Evolutionary conservation across 2,329 filamentous ascomycete genomes (phyloP).

Genomic region (Fusarium sp.): DNA sequence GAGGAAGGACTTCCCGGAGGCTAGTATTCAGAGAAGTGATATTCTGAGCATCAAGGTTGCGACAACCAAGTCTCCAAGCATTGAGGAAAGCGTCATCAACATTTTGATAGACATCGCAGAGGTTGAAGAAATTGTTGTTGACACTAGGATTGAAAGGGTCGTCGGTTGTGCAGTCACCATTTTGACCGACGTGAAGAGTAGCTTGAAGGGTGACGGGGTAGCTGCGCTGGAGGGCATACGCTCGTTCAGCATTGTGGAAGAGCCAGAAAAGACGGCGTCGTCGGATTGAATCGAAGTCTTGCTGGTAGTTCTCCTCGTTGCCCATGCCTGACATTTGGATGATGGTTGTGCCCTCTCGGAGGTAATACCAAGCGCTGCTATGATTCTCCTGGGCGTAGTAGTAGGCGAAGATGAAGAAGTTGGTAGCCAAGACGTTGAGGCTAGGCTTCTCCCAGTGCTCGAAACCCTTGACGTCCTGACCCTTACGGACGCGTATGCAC

Average conservation of each 20-base stretch:
- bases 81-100: constrained; percentile 74
- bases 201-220: constrained; percentile 77
- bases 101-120: constrained; percentile 72
- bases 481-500: constrained; percentile 70
- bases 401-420: constrained; percentile 81
- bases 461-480: constrained; percentile 53
- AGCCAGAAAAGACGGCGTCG: constrained; percentile 79
- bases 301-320: constrained; percentile 71
- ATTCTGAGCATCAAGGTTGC: constrained; percentile 68
- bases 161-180: constrained; percentile 71
- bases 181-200: constrained; percentile 72
- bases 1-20: constrained; percentile 25
- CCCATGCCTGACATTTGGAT: constrained; percentile 70
- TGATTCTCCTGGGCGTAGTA: constrained; percentile 79
- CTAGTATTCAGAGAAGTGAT: constrained; percentile 49
- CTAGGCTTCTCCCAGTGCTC: constrained; percentile 70
- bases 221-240: constrained; percentile 77
- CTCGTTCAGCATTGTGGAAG: constrained; percentile 76
- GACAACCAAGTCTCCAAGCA: constrained; percentile 74
- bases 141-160: constrained; percentile 62
- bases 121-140: constrained; percentile 66
- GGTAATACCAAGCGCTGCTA: constrained; percentile 81
- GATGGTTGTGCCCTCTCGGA: constrained; percentile 81
- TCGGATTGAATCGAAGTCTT: constrained; percentile 69
- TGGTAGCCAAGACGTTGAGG: constrained; percentile 74